phyloP scores from a whole-genome alignment of 139 green algal genomes.

The Picochlorum sp. region DNA sequence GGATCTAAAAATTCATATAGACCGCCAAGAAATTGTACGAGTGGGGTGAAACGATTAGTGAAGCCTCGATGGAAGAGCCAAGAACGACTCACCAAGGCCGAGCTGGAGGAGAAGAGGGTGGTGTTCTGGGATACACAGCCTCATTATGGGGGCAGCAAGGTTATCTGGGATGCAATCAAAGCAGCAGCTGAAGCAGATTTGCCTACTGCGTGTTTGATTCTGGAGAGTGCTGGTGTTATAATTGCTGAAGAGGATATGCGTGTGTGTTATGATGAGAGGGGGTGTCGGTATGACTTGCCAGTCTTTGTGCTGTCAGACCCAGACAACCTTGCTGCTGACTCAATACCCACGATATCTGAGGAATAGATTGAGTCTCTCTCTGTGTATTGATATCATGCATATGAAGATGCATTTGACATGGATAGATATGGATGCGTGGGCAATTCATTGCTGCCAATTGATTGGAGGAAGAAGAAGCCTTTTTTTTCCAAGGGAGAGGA shows the following conservation, averaged over 20 bases:
- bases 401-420: too few relatives aligned
- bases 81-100: slow-evolving; percentile 30
- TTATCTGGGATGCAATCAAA: slow-evolving; percentile 75
- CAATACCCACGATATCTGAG: too few relatives aligned
- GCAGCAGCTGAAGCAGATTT: slow-evolving; percentile 53
- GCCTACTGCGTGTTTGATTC: slow-evolving; percentile 46
- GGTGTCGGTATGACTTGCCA: slow-evolving; percentile 62
- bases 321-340: slow-evolving; percentile 24
- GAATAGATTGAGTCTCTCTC: too few relatives aligned
- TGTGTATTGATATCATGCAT: too few relatives aligned
- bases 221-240: slow-evolving; percentile 75
- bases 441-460: too few relatives aligned
- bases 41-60: slow-evolving; percentile 13
- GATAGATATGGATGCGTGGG: too few relatives aligned
- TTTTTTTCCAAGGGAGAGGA: too few relatives aligned
- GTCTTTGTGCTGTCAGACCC: slow-evolving; percentile 51
- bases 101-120: slow-evolving; percentile 59
- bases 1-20: too few relatives aligned
- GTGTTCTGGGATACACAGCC: slow-evolving; percentile 90
- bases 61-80: slow-evolving; percentile 36
- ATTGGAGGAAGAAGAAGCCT: too few relatives aligned
- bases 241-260: slow-evolving; percentile 60
- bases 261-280: slow-evolving; percentile 73
- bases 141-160: slow-evolving; percentile 70
- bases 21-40: too few relatives aligned